phyloP scores from a whole-genome alignment of 2,329 filamentous ascomycete species.

The Beauveria medogensis region DNA sequence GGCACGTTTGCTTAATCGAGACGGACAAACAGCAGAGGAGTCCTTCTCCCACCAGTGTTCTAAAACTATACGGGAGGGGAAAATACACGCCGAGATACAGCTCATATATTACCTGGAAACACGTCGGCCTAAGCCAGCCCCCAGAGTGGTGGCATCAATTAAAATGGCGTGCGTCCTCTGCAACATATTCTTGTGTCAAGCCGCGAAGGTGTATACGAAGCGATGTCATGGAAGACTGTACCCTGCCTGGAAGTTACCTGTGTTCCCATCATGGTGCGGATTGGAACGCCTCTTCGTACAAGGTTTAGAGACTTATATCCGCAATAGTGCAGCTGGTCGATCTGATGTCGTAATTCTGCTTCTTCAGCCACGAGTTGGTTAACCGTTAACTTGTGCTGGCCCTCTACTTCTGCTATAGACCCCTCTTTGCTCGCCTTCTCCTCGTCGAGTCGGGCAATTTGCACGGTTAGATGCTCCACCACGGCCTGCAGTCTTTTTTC shows the following conservation, averaged over 20 bases:
- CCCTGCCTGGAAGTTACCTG: constrained; percentile 3
- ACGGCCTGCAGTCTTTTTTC: neutral
- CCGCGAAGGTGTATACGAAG: constrained; percentile 33
- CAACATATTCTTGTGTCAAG: constrained; percentile 33
- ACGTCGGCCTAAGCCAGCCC: constrained; percentile 15
- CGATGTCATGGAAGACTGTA: constrained; percentile 37
- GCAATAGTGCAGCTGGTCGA: neutral
- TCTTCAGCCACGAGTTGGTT: neutral
- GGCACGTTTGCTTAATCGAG: neutral
- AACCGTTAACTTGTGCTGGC: neutral
- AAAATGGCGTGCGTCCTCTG: constrained; percentile 46
- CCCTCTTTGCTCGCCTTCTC: neutral
- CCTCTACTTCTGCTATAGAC: neutral
- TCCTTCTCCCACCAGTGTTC: neutral
- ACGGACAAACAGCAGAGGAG: neutral
- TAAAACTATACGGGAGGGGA: neutral
- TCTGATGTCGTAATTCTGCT: too few species aligned
- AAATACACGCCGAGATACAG: neutral
- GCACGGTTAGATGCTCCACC: neutral
- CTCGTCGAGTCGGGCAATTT: neutral
- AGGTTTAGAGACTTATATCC: constrained; percentile 4
- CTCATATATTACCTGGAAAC: constrained; percentile 1
- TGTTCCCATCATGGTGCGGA: neutral
- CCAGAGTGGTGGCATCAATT: constrained; percentile 37
- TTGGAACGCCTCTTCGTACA: neutral